These are phyloP conservation scores for Pyrenopolyporus hunteri DNA, from an alignment of 495 filamentous ascomycete genomes.

Conservation along the genomic window DNA sequence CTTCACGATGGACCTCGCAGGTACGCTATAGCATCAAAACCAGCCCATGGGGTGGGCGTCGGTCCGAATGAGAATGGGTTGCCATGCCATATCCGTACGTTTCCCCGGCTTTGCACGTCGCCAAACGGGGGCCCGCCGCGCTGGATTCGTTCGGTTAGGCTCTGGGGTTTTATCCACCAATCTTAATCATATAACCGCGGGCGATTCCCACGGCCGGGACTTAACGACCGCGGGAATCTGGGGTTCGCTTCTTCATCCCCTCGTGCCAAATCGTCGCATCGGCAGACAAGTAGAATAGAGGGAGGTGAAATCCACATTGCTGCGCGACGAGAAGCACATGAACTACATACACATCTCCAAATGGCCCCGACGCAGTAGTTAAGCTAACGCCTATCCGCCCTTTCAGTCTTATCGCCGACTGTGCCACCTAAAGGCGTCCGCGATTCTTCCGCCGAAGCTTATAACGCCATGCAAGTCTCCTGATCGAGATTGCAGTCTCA, in stretches of 20 bases:
- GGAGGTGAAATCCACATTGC: neutral
- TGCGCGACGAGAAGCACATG: slow-evolving; percentile 7
- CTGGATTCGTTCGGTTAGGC: slow-evolving; percentile 17
- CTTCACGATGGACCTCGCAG: slow-evolving; percentile 10
- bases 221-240: slow-evolving; percentile 24
- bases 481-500: slow-evolving; percentile 11
- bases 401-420: slow-evolving; percentile 16
- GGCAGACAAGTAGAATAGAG: slow-evolving; percentile 7
- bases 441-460: neutral
- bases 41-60: slow-evolving; percentile 17
- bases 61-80: slow-evolving; percentile 29
- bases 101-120: slow-evolving; percentile 34
- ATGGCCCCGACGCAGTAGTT: slow-evolving; percentile 4
- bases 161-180: slow-evolving; percentile 26
- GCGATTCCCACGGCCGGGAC: slow-evolving; percentile 17
- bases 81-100: slow-evolving; percentile 23
- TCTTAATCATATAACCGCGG: slow-evolving; percentile 14
- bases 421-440: slow-evolving; percentile 18
- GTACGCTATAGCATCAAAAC: slow-evolving; percentile 5
- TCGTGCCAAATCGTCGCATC: slow-evolving; percentile 6
- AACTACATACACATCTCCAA: slow-evolving; percentile 3
- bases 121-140: slow-evolving; percentile 16
- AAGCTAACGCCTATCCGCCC: neutral
- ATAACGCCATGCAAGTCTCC: neutral
- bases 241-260: slow-evolving; percentile 24